Evolutionary conservation across 2,329 filamentous ascomycete species (phyloP).

Genomic region (Ophiocordyceps robertsii): DNA sequence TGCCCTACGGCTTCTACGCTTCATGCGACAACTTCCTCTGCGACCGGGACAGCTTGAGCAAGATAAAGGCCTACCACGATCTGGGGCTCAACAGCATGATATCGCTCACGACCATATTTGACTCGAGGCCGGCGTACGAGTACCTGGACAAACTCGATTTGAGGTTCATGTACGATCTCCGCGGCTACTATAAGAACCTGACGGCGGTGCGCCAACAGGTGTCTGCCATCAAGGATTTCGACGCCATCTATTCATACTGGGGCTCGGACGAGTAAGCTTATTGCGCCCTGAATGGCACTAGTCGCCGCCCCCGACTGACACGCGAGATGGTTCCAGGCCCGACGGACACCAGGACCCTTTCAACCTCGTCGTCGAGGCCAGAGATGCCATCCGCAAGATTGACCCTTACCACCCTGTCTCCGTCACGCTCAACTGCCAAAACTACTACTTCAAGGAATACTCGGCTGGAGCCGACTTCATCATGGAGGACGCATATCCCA

Average conservation of each 20-base stretch:
- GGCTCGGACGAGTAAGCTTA: slow-evolving; percentile 27
- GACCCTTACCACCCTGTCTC: slow-evolving; percentile 50
- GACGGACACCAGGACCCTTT: slow-evolving; percentile 44
- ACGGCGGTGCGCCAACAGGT: slow-evolving; percentile 24
- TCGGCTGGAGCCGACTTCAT: slow-evolving; percentile 41
- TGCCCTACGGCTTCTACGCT: slow-evolving; percentile 32
- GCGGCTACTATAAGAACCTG: slow-evolving; percentile 29
- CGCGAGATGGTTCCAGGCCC: slow-evolving; percentile 17
- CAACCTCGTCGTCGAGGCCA: slow-evolving; percentile 26
- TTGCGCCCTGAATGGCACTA: neutral
- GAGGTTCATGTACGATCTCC: slow-evolving; percentile 30
- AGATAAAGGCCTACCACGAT: slow-evolving; percentile 19
- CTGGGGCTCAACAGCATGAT: slow-evolving; percentile 31
- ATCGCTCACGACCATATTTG: slow-evolving; percentile 24
- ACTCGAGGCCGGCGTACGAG: slow-evolving; percentile 21
- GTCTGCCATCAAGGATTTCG: slow-evolving; percentile 22
- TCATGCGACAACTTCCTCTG: slow-evolving; percentile 29
- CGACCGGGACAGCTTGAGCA: slow-evolving; percentile 19
- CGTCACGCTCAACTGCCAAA: slow-evolving; percentile 45
- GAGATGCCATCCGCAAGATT: slow-evolving; percentile 29
- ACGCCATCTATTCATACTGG: slow-evolving; percentile 31
- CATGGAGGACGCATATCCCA: slow-evolving; percentile 46
- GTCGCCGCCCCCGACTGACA: neutral
- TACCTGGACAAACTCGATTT: slow-evolving; percentile 25
- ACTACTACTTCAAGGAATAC: slow-evolving; percentile 47